Percentiles rank a stretch among this genome's conserved stretches.
Evolutionary conservation across 2,329 filamentous ascomycete genomes (phyloP).

Genomic region (Sclerotinia minor): DNA sequence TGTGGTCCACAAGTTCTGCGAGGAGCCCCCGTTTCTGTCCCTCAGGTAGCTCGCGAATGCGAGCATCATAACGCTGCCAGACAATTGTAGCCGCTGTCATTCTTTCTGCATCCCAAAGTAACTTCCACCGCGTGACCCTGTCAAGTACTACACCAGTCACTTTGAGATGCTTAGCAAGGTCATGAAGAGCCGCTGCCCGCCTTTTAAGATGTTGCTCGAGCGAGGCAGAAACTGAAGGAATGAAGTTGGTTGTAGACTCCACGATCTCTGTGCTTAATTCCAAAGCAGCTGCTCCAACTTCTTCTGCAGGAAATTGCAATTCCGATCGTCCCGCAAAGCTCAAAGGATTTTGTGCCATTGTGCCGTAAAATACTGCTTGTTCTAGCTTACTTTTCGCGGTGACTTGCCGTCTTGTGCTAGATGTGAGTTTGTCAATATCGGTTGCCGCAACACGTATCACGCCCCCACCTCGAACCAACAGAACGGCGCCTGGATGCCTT

Average conservation of each 20-base stretch:
- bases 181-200: slow-evolving; percentile 70
- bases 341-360: slow-evolving; percentile 80
- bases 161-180: slow-evolving; percentile 71
- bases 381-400: slow-evolving; percentile 88
- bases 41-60: slow-evolving; percentile 58
- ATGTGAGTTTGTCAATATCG: slow-evolving; percentile 60
- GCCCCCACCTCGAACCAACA: slow-evolving; percentile 64
- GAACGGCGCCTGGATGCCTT: slow-evolving; percentile 62
- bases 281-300: slow-evolving; percentile 75
- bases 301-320: slow-evolving; percentile 64
- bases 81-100: slow-evolving; percentile 75
- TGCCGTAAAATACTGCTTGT: slow-evolving; percentile 91
- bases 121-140: slow-evolving; percentile 69
- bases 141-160: slow-evolving; percentile 66
- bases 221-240: slow-evolving; percentile 71
- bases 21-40: slow-evolving; percentile 69
- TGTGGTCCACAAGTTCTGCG: slow-evolving; percentile 70
- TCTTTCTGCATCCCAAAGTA: slow-evolving; percentile 90
- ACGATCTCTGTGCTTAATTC: slow-evolving; percentile 80
- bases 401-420: slow-evolving; percentile 59
- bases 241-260: slow-evolving; percentile 70
- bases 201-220: slow-evolving; percentile 78
- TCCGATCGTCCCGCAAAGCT: slow-evolving; percentile 71
- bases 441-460: slow-evolving; percentile 59
- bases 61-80: slow-evolving; percentile 78